Conservation (phyloP, 768 basidiomycete species). For the Suillus occidentalis region DNA sequence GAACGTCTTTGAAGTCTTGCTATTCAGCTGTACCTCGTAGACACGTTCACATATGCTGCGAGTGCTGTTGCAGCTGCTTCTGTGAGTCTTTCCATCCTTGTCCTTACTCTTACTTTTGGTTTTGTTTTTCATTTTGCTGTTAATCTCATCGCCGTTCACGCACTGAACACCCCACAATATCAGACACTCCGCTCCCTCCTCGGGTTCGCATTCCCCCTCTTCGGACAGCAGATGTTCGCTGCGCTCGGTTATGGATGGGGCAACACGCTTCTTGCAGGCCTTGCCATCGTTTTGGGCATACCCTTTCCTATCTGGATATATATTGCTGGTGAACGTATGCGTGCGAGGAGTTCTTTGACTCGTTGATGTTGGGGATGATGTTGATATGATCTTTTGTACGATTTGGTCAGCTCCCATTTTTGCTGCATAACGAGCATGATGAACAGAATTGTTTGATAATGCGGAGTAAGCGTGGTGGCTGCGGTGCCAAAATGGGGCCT, state of each 20-base stretch:
- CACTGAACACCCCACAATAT: background rate
- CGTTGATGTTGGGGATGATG: constrained; percentile 20
- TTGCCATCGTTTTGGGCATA: background rate
- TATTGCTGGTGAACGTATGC: background rate
- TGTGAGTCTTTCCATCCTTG: constrained; percentile 34
- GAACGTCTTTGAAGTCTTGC: constrained; percentile 43
- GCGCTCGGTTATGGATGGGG: background rate
- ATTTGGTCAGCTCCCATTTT: too few species aligned
- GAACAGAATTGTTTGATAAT: too few species aligned
- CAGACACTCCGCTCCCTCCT: background rate
- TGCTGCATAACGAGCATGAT: too few species aligned
- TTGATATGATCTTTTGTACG: too few species aligned
- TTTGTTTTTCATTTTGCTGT: background rate
- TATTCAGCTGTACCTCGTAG: constrained; percentile 69
- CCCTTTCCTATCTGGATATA: background rate
- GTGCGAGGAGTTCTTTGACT: background rate
- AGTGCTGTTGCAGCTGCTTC: constrained; percentile 63
- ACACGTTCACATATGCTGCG: constrained; percentile 68
- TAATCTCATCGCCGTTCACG: background rate
- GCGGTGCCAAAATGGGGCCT: background rate
- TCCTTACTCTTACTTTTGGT: background rate
- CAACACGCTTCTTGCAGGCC: background rate
- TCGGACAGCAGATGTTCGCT: background rate
- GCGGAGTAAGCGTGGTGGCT: background rate
- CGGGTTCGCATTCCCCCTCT: background rate